Percentiles rank a stretch among this genome's conserved stretches.
These are phyloP conservation scores for Nepenthes alata DNA, from an alignment of 179 eudicot genomes.

Conservation along the genomic window DNA sequence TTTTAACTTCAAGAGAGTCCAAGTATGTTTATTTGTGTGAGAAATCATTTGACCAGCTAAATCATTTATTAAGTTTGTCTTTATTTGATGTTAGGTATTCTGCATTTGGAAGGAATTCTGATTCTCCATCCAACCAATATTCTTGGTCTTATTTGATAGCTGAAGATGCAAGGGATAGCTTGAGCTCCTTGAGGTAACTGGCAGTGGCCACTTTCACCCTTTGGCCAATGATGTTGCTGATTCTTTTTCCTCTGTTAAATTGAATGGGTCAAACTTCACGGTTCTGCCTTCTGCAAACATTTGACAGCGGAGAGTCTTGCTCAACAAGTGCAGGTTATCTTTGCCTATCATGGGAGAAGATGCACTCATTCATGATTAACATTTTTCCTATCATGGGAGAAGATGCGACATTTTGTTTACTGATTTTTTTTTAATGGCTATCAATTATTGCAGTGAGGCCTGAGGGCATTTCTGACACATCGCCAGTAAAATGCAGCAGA, in stretches of 20 bases:
- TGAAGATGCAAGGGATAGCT: slow-evolving; percentile 34
- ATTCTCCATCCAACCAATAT: slow-evolving; percentile 15
- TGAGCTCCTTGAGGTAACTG: slow-evolving; percentile 46
- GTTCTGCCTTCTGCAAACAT: slow-evolving; percentile 6
- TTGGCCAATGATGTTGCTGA: slow-evolving; percentile 7
- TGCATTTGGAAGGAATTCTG: slow-evolving; percentile 13
- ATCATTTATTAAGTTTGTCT: not conserved
- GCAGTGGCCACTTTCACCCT: slow-evolving; percentile 1
- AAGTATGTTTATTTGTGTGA: slow-evolving; percentile 26
- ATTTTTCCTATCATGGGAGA: not conserved
- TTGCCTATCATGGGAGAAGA: slow-evolving; percentile 2
- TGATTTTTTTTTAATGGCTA: not conserved
- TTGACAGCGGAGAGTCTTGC: slow-evolving; percentile 64
- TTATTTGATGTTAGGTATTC: slow-evolving; percentile 27
- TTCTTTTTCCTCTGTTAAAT: not conserved
- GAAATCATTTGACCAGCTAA: not conserved
- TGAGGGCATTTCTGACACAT: slow-evolving; percentile 12
- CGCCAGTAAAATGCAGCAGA: slow-evolving; percentile 13
- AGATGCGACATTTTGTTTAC: slow-evolving; percentile 2
- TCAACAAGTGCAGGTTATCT: slow-evolving; percentile 61
- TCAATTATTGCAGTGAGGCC: slow-evolving; percentile 25
- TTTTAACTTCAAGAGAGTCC: slow-evolving; percentile 20
- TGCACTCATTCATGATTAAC: slow-evolving; percentile 2
- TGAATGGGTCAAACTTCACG: not conserved
- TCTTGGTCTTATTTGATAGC: slow-evolving; percentile 19